A percentile compares a stretch with the other conserved stretches of the same genome.
Conservation (phyloP, 2,329 filamentous ascomycete species). For the Curvularia lunata region DNA sequence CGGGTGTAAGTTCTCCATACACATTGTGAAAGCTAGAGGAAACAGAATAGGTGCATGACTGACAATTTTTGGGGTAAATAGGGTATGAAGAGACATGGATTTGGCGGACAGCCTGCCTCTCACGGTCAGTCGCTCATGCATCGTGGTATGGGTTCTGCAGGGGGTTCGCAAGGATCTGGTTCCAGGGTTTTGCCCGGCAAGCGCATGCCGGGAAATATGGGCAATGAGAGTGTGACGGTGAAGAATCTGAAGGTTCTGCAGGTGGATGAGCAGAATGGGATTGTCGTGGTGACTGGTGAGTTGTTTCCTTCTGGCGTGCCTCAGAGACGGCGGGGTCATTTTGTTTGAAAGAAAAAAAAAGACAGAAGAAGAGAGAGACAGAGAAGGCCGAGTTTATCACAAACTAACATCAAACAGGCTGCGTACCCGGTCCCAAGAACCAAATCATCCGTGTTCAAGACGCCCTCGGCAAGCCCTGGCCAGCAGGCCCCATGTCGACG, state of each 20-base stretch:
- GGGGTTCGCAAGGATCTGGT: constrained; percentile 88
- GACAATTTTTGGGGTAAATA: no score
- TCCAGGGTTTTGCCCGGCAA: constrained; percentile 93
- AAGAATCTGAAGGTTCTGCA: constrained; percentile 91
- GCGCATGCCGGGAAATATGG: constrained; percentile 98
- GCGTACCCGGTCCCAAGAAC: constrained; percentile 86
- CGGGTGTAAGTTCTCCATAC: constrained; percentile 62
- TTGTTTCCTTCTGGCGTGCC: neutral
- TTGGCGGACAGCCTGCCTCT: constrained; percentile 83
- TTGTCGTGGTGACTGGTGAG: constrained; percentile 84
- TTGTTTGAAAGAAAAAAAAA: neutral
- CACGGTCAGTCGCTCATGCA: constrained; percentile 97
- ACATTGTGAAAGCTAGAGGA: no score
- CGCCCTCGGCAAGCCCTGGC: constrained; percentile 85
- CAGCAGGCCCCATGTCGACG: constrained; percentile 53
- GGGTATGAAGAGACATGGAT: constrained; percentile 96
- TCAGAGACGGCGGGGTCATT: neutral
- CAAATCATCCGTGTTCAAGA: constrained; percentile 86
- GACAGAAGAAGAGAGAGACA: no score
- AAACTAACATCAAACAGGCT: constrained; percentile 51
- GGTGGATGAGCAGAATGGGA: constrained; percentile 84
- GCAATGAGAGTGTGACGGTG: constrained; percentile 82
- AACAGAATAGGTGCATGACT: no score
- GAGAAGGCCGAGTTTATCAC: no score
- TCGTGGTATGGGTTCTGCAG: constrained; percentile 86